phyloP scores from a whole-genome alignment of 2,329 filamentous ascomycete species.

The Hypoxylon sp. region DNA sequence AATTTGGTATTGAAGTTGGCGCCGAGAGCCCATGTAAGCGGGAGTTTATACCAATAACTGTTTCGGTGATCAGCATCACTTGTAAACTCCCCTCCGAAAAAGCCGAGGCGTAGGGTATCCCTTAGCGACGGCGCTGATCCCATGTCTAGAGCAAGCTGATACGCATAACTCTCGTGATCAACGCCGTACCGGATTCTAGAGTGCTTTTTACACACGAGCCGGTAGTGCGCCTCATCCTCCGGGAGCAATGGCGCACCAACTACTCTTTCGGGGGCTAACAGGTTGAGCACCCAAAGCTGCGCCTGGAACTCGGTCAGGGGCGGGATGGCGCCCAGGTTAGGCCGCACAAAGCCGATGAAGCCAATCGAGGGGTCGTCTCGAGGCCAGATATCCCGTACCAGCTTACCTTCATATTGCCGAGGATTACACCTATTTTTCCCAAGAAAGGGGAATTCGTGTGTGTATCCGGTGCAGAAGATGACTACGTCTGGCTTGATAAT shows the following conservation, averaged over 20 bases:
- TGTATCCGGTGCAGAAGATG: slow-evolving; percentile 65
- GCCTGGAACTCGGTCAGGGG: slow-evolving; percentile 65
- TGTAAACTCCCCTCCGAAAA: slow-evolving; percentile 3
- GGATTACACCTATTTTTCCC: slow-evolving; percentile 52
- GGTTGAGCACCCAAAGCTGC: slow-evolving; percentile 62
- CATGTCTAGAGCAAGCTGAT: slow-evolving; percentile 65
- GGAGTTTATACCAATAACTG: slow-evolving; percentile 54
- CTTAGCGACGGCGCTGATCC: slow-evolving; percentile 61
- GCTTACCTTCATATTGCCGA: slow-evolving; percentile 55
- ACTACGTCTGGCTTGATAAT: slow-evolving; percentile 60
- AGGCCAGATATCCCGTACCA: slow-evolving; percentile 68
- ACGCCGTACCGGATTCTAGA: slow-evolving; percentile 56
- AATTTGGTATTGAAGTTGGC: slow-evolving; percentile 67
- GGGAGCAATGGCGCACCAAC: slow-evolving; percentile 26
- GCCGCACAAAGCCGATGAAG: slow-evolving; percentile 65
- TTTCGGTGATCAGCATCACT: background rate
- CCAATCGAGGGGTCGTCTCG: slow-evolving; percentile 57
- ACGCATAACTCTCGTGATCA: slow-evolving; percentile 65
- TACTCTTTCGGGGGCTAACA: slow-evolving; percentile 51
- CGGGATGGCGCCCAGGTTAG: slow-evolving; percentile 62
- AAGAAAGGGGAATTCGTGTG: slow-evolving; percentile 60
- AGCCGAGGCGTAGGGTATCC: slow-evolving; percentile 55
- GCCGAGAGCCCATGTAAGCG: slow-evolving; percentile 63
- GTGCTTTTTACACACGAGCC: slow-evolving; percentile 56
- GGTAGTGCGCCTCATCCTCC: slow-evolving; percentile 58